Conservation (phyloP, 2,329 filamentous ascomycete species). For the Exophiala xenobiotica region DNA sequence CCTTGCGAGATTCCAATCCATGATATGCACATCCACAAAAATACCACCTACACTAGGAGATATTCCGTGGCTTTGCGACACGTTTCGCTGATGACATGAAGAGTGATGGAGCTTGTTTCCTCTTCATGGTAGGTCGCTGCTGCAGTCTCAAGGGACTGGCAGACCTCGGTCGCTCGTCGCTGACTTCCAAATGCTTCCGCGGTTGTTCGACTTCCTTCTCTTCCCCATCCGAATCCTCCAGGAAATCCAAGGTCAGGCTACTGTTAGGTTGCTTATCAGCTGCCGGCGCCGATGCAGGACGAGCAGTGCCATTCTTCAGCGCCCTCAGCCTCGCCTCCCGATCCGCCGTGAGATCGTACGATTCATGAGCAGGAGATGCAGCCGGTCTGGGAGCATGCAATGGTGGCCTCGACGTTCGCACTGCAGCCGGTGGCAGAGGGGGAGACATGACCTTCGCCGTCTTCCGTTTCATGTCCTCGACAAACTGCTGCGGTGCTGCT, state of each 20-base stretch:
- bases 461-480: slow-evolving; percentile 36
- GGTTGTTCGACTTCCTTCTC: slow-evolving; percentile 3
- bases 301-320: slow-evolving; percentile 31
- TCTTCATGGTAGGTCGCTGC: slow-evolving; percentile 12
- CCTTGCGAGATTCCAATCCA: background rate
- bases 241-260: slow-evolving; percentile 23
- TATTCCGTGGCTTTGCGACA: background rate
- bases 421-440: background rate
- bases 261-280: no score
- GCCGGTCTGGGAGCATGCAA: slow-evolving; percentile 13
- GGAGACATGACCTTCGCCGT: slow-evolving; percentile 3
- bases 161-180: slow-evolving; percentile 7
- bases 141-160: slow-evolving; percentile 17
- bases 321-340: slow-evolving; percentile 36
- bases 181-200: slow-evolving; percentile 7
- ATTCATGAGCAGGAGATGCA: slow-evolving; percentile 1
- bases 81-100: slow-evolving; percentile 15
- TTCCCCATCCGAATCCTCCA: slow-evolving; percentile 24
- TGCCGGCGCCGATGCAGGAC: background rate
- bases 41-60: no score
- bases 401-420: slow-evolving; percentile 12
- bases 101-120: slow-evolving; percentile 18
- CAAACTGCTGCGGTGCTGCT: slow-evolving; percentile 41
- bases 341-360: slow-evolving; percentile 31
- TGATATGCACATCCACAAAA: no score